Evolutionary conservation across 371 early-diverging fungal species (phyloP).

Genomic region (Saksenaea vasiformis): DNA sequence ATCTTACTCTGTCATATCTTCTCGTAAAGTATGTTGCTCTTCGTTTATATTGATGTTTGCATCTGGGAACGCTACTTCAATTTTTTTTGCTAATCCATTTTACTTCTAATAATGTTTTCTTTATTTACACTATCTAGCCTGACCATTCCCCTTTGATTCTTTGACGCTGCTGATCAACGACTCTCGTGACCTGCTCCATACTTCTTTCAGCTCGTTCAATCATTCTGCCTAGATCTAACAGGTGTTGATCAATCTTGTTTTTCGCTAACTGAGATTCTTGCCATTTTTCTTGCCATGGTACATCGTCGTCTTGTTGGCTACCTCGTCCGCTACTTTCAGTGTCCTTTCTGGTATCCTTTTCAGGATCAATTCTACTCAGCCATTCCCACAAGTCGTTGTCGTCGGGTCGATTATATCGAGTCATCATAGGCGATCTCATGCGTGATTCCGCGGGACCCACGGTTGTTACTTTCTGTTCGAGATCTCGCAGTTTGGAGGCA

Average conservation of each 20-base stretch:
- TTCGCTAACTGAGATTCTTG: conserved; percentile 27
- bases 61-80: no score
- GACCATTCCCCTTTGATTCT: conserved; percentile 19
- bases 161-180: conserved; percentile 32
- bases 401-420: conserved; percentile 7
- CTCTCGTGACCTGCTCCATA: conserved; percentile 38
- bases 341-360: conserved; percentile 12
- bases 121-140: not conserved
- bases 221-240: conserved; percentile 40
- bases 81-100: no score
- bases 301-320: conserved; percentile 10
- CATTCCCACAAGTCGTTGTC: conserved; percentile 35
- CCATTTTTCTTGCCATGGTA: conserved; percentile 8
- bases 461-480: conserved; percentile 29
- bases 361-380: conserved; percentile 29
- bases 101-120: no score
- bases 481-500: conserved; percentile 39
- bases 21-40: no score
- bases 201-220: conserved; percentile 37
- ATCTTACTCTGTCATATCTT: no score
- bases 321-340: conserved; percentile 1
- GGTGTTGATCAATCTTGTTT: conserved; percentile 29
- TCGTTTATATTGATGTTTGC: no score
- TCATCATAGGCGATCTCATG: not conserved
- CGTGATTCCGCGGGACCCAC: not conserved